A percentile compares a stretch with the other conserved stretches of the same genome.
Conservation (phyloP, 2,329 filamentous ascomycete genomes). For the Sodiomyces alkalinus region DNA sequence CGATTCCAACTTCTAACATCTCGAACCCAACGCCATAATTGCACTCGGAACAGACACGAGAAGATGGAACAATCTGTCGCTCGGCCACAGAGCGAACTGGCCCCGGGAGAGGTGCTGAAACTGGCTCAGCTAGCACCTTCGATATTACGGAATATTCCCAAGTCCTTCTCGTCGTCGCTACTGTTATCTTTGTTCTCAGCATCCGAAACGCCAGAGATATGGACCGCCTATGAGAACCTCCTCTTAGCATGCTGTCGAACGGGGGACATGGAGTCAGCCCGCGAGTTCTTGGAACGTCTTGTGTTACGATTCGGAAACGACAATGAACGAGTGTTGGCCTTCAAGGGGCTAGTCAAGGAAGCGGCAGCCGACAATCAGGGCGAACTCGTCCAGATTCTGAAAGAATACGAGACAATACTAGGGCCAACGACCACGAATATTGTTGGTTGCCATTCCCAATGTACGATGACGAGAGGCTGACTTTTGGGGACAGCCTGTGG, state of each 20-base stretch:
- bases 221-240: slow-evolving; percentile 77
- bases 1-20: too few relatives aligned
- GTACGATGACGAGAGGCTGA: slow-evolving; percentile 12
- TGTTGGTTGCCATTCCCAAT: slow-evolving; percentile 31
- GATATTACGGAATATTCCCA: slow-evolving; percentile 38
- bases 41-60: too few relatives aligned
- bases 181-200: slow-evolving; percentile 36
- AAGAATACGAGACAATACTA: slow-evolving; percentile 64
- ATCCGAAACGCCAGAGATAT: slow-evolving; percentile 63
- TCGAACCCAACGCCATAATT: too few relatives aligned
- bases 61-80: slow-evolving; percentile 37
- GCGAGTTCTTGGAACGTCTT: slow-evolving; percentile 59
- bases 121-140: slow-evolving; percentile 46
- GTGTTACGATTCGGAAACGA: slow-evolving; percentile 64
- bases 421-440: slow-evolving; percentile 63
- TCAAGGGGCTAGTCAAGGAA: slow-evolving; percentile 73
- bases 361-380: slow-evolving; percentile 54
- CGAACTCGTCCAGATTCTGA: slow-evolving; percentile 54
- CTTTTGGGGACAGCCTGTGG: slow-evolving; percentile 46
- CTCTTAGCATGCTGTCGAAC: slow-evolving; percentile 72
- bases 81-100: slow-evolving; percentile 39
- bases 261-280: slow-evolving; percentile 66
- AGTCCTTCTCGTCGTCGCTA: slow-evolving; percentile 37
- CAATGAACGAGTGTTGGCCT: slow-evolving; percentile 76
- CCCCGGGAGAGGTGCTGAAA: slow-evolving; percentile 37